Evolutionary conservation across 108 stramenopile species (phyloP).

Genomic region (Nitzschia sp.): DNA sequence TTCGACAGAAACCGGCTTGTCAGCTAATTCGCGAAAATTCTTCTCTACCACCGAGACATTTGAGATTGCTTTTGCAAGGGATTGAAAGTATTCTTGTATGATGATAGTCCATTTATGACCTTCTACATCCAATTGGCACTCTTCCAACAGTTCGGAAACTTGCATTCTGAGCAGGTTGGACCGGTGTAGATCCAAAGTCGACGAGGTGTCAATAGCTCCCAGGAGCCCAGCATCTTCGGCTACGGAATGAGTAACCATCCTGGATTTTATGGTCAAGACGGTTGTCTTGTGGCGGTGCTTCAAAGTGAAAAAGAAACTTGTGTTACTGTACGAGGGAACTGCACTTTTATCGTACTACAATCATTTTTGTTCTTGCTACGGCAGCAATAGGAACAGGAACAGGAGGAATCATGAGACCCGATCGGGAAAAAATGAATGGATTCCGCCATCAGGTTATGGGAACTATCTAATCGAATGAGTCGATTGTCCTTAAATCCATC

Average conservation of each 20-base stretch:
- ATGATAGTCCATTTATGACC: constrained; percentile 42
- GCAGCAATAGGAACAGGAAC: no score
- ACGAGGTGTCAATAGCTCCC: constrained; percentile 41
- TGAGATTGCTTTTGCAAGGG: constrained; percentile 21
- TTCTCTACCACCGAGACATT: constrained; percentile 8
- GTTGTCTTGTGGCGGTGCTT: no score
- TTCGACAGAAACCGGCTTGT: constrained; percentile 50
- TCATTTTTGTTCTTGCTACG: no score
- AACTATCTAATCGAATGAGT: no score
- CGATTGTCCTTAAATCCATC: no score
- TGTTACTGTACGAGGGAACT: no score
- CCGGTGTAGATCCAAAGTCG: constrained; percentile 55
- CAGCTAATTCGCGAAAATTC: constrained; percentile 49
- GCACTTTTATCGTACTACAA: no score
- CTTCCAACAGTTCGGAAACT: constrained; percentile 63
- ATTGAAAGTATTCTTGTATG: constrained; percentile 52
- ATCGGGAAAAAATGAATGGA: no score
- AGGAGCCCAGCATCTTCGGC: constrained; percentile 50
- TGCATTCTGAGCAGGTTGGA: constrained; percentile 78
- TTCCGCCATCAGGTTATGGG: no score
- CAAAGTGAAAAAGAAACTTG: no score
- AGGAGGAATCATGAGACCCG: no score
- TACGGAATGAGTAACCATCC: constrained; percentile 8
- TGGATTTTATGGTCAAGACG: no score
- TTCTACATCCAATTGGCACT: constrained; percentile 48